Evolutionary conservation across 2,329 filamentous ascomycete species (phyloP), one percentile per base, ranked within the genome.

Genomic region (Talaromyces sp.): DNA sequence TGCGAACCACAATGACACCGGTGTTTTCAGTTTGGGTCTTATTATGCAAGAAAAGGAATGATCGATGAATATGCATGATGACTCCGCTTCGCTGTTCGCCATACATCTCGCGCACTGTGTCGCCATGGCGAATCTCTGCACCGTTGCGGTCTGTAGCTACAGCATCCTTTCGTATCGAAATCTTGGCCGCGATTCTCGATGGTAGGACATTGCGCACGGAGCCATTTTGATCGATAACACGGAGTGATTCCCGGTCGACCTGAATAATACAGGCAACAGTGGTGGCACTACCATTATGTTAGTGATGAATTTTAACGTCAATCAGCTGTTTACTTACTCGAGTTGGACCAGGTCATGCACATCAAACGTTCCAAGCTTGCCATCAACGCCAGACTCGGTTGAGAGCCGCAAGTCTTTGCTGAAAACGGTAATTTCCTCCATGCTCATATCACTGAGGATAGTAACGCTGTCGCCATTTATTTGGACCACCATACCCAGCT

Each of bases 341-440:
- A 99, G 85, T 76, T 98, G 93, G 15, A 99, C 92, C 28, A 99
- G 84, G 73, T 99, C 95, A 68, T 96, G 92, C 36, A 99, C 86
- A 67, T 93, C 90, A 74, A 90, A 98, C 75, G 96, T 91, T 11
- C 92, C 92, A n/a, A 93, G 80, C 63, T 80, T 82, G 30, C 91
- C 90, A 70, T 93, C 88, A 17, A 91, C 92, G 65, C 92, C 93
- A 68, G 92, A 92, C 72, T 98, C 95, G 60, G 91, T 92, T 30
- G 95, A 95, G 75, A 96, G 91, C 67, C 96, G 87, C 63, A 99
- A 79, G 78, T 99, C 95, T 74, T 96, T 97, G 80, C 93, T 97
- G 73, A 99, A 99, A 36, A 99, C 95, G 0, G 93, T 97, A 68
- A 99, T 92, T 73, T 99, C 95, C 58, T 88, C 88, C 76, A 95